Percentiles rank a stretch among this genome's conserved stretches.
Conservation (phyloP, 495 filamentous ascomycete genomes). For the Aspergillus coremiiformis region DNA sequence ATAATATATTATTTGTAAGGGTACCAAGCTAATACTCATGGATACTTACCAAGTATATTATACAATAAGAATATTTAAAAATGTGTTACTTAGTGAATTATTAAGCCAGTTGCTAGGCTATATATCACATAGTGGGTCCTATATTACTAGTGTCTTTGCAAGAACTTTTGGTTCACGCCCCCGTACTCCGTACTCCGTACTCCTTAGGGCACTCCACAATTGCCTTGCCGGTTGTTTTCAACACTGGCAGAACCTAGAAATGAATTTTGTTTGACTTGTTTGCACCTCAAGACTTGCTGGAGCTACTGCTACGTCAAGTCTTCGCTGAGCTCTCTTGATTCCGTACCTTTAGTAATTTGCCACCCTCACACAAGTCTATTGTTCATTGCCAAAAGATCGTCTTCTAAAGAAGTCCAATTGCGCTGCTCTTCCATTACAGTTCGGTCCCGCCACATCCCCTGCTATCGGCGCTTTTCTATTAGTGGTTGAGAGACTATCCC, state of each 20-base stretch:
- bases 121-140: no score
- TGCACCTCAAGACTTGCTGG: constrained; percentile 4
- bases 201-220: no score
- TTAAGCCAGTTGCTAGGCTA: no score
- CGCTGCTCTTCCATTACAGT: not conserved
- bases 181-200: no score
- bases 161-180: no score
- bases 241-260: not conserved
- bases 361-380: not conserved
- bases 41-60: no score
- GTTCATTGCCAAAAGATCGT: not conserved
- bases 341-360: not conserved
- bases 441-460: not conserved
- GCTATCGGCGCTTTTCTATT: not conserved
- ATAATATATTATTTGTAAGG: no score
- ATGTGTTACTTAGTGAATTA: no score
- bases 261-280: constrained; percentile 18
- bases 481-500: not conserved
- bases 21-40: no score
- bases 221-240: no score
- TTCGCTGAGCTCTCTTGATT: not conserved
- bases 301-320: not conserved
- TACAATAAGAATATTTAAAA: no score
- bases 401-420: not conserved
- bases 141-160: no score